These are phyloP conservation scores for Phytomonas sp. DNA, from an alignment of 208 protist species.

Conservation along the genomic window DNA sequence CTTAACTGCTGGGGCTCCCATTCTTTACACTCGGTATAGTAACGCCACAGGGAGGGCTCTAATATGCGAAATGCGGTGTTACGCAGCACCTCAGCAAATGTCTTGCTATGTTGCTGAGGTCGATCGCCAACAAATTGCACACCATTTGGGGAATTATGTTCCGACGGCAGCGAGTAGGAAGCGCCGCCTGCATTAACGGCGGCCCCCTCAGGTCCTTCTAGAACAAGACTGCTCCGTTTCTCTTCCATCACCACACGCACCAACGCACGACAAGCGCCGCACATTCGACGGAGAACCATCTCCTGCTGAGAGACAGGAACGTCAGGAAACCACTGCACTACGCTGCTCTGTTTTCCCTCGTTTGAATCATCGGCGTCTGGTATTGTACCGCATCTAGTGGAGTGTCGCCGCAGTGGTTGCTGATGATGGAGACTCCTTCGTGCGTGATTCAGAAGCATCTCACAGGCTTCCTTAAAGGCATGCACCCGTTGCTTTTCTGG, in stretches of 20 bases:
- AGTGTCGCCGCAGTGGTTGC: background rate
- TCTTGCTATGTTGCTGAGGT: background rate
- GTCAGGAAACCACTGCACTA: slow-evolving; percentile 32
- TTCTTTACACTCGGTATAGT: slow-evolving; percentile 15
- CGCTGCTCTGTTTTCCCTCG: background rate
- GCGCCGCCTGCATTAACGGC: slow-evolving; percentile 29
- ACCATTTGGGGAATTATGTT: background rate
- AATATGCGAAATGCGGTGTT: slow-evolving; percentile 71
- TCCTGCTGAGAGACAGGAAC: slow-evolving; percentile 31
- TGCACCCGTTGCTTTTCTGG: slow-evolving; percentile 77
- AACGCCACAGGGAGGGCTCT: slow-evolving; percentile 54
- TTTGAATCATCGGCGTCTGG: background rate
- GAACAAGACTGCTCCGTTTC: slow-evolving; percentile 41
- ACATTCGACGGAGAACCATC: slow-evolving; percentile 33
- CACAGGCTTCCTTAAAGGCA: slow-evolving; percentile 52
- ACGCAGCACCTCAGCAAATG: slow-evolving; percentile 28
- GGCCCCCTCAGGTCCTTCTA: slow-evolving; percentile 63
- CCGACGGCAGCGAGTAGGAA: slow-evolving; percentile 1
- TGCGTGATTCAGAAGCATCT: slow-evolving; percentile 37
- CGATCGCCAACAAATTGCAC: background rate
- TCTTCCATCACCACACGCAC: slow-evolving; percentile 75
- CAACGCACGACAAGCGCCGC: slow-evolving; percentile 44
- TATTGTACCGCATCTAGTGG: background rate
- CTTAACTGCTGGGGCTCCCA: background rate
- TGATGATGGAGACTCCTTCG: slow-evolving; percentile 11